Base-by-base conservation (phyloP, 73 alveolate species). In the Effrenium voratum region DNA sequence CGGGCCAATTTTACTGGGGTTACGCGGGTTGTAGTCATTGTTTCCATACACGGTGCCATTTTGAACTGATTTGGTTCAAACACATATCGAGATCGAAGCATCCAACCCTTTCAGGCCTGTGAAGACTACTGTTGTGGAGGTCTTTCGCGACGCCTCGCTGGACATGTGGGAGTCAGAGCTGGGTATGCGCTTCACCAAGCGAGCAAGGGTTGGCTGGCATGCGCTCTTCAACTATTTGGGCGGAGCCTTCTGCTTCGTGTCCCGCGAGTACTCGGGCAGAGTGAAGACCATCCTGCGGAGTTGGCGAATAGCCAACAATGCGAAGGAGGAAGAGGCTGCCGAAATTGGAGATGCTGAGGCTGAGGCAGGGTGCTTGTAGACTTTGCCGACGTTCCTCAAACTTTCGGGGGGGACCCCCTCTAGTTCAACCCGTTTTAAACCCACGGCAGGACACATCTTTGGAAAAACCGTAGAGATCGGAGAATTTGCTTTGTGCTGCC, bases 221-320 rank as follows among this genome's bases (percentile, higher is more conserved):
- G 52, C 36, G 40, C 41, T 40, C 60, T 76, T 40, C 91, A 91
- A 91, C 63, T 91, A 91, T 49, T 24, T 91, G 88, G 98, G 98
- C 2, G 98, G 98, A 49, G 98, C 98, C 73, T 38, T 49, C 91
- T 73, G 88, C 80, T 91, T 68, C n/a, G 98, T 91, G 30, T 36
- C 49, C 45, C 91, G 91, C 30, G 91, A 91, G 49, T 91, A 91
- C 26, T 43, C 98, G 40, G 76, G 66, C 15, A 76, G 98, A 0
- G 91, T 91, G 38, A 55, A 43, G 38, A 91, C 50, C 46, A 70
- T 91, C 34, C 49, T 70, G 68, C 72, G 80, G 46, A 73, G 91
- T 41, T 91, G 98, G 98, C 55, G 98, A 43, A 70, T 45, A 4
- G 98, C 98, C 59, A 91, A 77, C 79, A 70, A 77, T 43, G 34